Evolutionary conservation across 805 yeast genomes (phyloP).

Genomic region (Zygotorulaspora florentina): DNA sequence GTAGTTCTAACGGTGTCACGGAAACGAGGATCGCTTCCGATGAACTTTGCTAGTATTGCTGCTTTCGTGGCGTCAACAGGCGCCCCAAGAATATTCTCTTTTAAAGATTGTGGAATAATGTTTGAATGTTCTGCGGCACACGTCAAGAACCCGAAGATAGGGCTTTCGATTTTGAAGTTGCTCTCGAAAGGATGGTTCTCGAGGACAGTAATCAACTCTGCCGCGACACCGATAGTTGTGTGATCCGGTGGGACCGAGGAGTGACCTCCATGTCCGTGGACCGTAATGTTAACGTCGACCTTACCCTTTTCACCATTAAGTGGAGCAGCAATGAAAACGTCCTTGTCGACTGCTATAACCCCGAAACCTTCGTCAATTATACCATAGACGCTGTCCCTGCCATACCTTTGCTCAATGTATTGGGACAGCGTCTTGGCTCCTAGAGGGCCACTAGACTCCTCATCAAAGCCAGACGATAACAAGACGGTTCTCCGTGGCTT

Average conservation of each 20-base stretch:
- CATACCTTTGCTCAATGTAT: slow-evolving; percentile 50
- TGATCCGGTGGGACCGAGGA: slow-evolving; percentile 79
- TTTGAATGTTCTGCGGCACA: slow-evolving; percentile 55
- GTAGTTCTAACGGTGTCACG: slow-evolving; percentile 53
- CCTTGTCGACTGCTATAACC: slow-evolving; percentile 37
- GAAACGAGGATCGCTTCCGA: slow-evolving; percentile 12
- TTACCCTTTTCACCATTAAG: slow-evolving; percentile 62
- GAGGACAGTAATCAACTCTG: slow-evolving; percentile 51
- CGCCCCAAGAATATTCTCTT: slow-evolving; percentile 34
- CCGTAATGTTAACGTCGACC: slow-evolving; percentile 46
- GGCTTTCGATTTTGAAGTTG: slow-evolving; percentile 49
- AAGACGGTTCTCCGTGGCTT: slow-evolving; percentile 58
- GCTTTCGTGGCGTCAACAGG: slow-evolving; percentile 37
- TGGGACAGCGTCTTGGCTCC: slow-evolving; percentile 54
- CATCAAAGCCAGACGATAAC: slow-evolving; percentile 73
- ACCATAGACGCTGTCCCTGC: slow-evolving; percentile 54
- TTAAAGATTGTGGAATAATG: slow-evolving; percentile 20
- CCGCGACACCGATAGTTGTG: slow-evolving; percentile 70
- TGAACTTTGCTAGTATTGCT: slow-evolving; percentile 29
- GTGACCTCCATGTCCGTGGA: slow-evolving; percentile 72
- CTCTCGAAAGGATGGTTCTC: slow-evolving; percentile 48
- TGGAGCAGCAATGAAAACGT: slow-evolving; percentile 47
- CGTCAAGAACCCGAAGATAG: slow-evolving; percentile 51
- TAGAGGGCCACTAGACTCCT: slow-evolving; percentile 60
- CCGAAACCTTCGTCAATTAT: slow-evolving; percentile 68